Evolutionary conservation across 2,329 filamentous ascomycete genomes (phyloP), one percentile per base, ranked within the genome.

Genomic region (Laburnicola sp.): DNA sequence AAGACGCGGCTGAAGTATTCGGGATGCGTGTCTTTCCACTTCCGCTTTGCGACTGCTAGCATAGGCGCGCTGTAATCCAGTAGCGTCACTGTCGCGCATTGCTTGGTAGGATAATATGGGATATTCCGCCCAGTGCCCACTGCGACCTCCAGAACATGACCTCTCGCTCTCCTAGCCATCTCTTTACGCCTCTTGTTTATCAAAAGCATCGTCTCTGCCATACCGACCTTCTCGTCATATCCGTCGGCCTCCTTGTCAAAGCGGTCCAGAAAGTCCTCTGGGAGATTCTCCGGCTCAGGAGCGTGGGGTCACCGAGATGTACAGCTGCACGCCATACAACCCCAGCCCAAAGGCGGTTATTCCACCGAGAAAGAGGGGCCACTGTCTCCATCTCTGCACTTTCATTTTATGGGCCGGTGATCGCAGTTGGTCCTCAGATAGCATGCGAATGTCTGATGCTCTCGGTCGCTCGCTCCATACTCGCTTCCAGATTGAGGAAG

Each of bases 101-200:
- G 65, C 54, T 69, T 68, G 23, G 64, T 69, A n/a, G 68, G 67
- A 59, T 77, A 80, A 65, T 76, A 79, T 9, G 70, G 63, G 53
- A 76, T 66, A 52, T 80, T 80, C 55, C 78, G 68, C 11, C 77
- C 78, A 0, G 78, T 80, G 5, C 78, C 78, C 39, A 76, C 78
- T 21, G 75, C 75, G 10, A 76, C 75, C 62, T 80, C 78, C 31
- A 80, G 59, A 10, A 80, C 77, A 62, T 80, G 69, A 0, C 78
- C 78, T 9, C 58, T 63, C 49, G 75, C 78, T 58, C 69, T 66
- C 31, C 60, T 53, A 2, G 72, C 70, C 25, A 80, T 64, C 53
- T 71, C 63, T 54, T 72, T 72, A 43, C 78, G 71, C 44, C 70
- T 66, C 38, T 59, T 60, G 25, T 65, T 74, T 46, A 80, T 59